Conservation (phyloP, 2,329 filamentous ascomycete species). For the Diaporthe helianthi region DNA sequence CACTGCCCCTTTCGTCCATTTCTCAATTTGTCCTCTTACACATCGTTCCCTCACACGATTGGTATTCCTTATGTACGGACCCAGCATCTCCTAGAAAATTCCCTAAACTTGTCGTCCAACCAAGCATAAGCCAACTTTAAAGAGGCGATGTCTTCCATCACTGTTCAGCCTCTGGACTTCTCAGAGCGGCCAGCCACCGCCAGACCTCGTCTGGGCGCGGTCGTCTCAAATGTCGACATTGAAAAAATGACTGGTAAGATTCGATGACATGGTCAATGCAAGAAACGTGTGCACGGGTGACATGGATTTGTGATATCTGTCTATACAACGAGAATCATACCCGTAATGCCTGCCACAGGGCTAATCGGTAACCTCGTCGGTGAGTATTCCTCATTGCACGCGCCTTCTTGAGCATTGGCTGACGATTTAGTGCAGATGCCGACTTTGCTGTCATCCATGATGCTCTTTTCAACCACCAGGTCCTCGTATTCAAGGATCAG, state of each 20-base stretch:
- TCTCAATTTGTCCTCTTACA: not conserved
- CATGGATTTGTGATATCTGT: slow-evolving; percentile 35
- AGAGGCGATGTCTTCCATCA: slow-evolving; percentile 38
- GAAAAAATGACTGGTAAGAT: slow-evolving; percentile 67
- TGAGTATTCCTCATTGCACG: slow-evolving; percentile 44
- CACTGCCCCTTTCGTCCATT: not conserved
- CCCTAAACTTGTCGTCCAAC: not conserved
- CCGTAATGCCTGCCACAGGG: slow-evolving; percentile 47
- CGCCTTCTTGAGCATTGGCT: slow-evolving; percentile 2
- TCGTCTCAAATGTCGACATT: slow-evolving; percentile 64
- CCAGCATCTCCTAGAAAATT: not conserved
- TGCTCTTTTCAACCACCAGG: slow-evolving; percentile 72
- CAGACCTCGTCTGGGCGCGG: slow-evolving; percentile 59
- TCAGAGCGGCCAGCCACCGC: slow-evolving; percentile 52
- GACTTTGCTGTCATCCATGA: slow-evolving; percentile 70
- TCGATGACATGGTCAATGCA: not conserved
- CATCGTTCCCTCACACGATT: no score
- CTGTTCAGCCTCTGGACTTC: slow-evolving; percentile 48
- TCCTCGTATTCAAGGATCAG: slow-evolving; percentile 76
- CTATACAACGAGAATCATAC: slow-evolving; percentile 45
- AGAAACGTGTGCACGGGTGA: slow-evolving; percentile 29
- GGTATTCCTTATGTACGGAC: not conserved
- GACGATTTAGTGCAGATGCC: slow-evolving; percentile 52
- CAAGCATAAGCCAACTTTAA: not conserved
- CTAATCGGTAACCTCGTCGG: slow-evolving; percentile 66